A percentile compares a stretch with the other conserved stretches of the same genome.
Conservation (phyloP, 2,329 filamentous ascomycete species). For the Pezicula rhizophila region DNA sequence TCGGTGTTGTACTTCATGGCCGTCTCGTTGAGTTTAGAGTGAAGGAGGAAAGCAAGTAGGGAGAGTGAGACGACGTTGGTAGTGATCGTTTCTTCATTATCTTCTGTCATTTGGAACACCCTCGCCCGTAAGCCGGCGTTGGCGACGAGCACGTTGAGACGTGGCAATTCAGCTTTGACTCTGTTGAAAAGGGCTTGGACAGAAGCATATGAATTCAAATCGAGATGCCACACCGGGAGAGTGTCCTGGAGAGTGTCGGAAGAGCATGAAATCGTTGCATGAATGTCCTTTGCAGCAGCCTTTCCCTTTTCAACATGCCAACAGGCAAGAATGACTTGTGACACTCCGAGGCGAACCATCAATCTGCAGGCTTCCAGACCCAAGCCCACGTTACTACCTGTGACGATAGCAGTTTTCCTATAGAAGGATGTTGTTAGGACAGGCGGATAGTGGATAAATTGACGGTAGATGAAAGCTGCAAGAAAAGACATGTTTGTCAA, state of each 20-base stretch:
- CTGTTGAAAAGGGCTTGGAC: conserved; percentile 10
- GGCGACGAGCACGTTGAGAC: conserved; percentile 8
- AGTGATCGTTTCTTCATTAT: conserved; percentile 8
- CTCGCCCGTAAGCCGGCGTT: conserved; percentile 9
- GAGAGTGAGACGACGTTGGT: conserved; percentile 5
- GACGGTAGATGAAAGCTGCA: conserved; percentile 4
- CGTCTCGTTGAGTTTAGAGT: conserved; percentile 6
- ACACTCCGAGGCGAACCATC: conserved; percentile 30
- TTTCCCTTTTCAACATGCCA: conserved; percentile 30
- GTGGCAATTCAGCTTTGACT: conserved; percentile 15
- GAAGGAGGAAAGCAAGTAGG: conserved; percentile 6
- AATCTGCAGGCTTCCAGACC: conserved; percentile 29
- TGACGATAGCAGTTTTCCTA: conserved; percentile 7
- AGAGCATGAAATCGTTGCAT: conserved; percentile 9
- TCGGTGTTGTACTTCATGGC: conserved; percentile 4
- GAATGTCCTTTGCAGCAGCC: conserved; percentile 29
- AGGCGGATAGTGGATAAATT: conserved; percentile 4
- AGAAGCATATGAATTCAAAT: conserved; percentile 7
- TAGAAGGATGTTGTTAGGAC: not conserved
- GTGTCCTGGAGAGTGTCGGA: conserved; percentile 1
- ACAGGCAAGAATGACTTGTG: conserved; percentile 32
- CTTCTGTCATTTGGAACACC: conserved; percentile 7
- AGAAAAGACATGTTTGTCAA: not conserved
- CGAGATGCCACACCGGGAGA: conserved; percentile 13
- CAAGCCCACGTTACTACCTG: conserved; percentile 1